phyloP scores from a whole-genome alignment of 495 filamentous ascomycete species.

The Penicillium crystallinum region DNA sequence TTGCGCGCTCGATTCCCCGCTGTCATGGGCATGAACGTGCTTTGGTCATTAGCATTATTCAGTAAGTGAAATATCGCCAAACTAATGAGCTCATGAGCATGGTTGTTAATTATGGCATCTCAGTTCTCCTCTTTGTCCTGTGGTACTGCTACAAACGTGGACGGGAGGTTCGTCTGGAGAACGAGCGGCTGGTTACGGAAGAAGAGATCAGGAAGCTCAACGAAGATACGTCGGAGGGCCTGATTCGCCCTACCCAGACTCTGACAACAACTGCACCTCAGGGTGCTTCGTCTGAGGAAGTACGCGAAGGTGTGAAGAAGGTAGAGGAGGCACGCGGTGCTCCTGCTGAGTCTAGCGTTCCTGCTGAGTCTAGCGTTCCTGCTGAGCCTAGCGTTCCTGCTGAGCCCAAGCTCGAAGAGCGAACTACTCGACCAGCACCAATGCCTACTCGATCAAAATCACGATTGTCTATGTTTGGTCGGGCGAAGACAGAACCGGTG shows the following conservation, averaged over 20 bases:
- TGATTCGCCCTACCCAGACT: conserved; percentile 39
- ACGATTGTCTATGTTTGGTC: conserved; percentile 28
- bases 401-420: conserved; percentile 6
- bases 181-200: conserved; percentile 54
- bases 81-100: background rate
- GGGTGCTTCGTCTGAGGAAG: conserved; percentile 38
- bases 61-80: conserved; percentile 48
- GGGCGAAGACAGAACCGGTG: conserved; percentile 23
- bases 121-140: conserved; percentile 84
- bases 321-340: conserved; percentile 32
- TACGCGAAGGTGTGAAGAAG: conserved; percentile 38
- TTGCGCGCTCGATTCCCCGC: conserved; percentile 79
- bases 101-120: background rate
- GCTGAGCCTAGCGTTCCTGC: background rate
- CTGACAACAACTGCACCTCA: conserved; percentile 43
- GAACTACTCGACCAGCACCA: conserved; percentile 9
- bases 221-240: conserved; percentile 22
- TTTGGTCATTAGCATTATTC: conserved; percentile 80
- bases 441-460: conserved; percentile 32
- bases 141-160: conserved; percentile 98
- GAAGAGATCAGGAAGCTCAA: conserved; percentile 44
- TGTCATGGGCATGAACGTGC: conserved; percentile 75
- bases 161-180: conserved; percentile 72
- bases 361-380: background rate
- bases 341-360: conserved; percentile 4